Evolutionary conservation across 768 basidiomycete genomes (phyloP), one percentile per base, ranked within the genome.

Genomic region (Mycena indigotica): DNA sequence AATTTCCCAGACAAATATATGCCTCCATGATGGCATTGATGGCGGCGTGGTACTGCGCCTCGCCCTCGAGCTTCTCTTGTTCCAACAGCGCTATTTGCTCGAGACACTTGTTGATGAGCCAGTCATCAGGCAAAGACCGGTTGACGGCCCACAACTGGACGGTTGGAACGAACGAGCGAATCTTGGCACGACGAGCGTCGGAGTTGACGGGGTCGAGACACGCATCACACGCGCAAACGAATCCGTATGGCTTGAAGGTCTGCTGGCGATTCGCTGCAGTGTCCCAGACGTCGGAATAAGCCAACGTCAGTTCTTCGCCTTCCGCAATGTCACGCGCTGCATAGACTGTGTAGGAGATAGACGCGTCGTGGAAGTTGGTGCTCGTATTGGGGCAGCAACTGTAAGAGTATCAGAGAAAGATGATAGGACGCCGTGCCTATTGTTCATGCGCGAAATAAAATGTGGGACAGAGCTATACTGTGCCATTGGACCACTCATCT

Each of bases 261-360:
- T 39, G 55, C 49, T 72, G 66, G 15, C 76, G 70, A 45, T 59
- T 50, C 26, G 69, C 60, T 12, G 52, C 55, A 21, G 67, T 21
- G 10, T 48, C n/a, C 26, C 52, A 46, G 4, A 61, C 35, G 2
- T 52, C 32, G 48, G 61, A 64, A 62, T 74, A 78, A 4, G 65
- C 45, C 46, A 65, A 53, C 25, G 72, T 69, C 17, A 77, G 63
- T 53, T 76, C 69, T 60, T 77, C 75, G 21, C 69, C 71, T 19
- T 62, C 55, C 23, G 60, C 58, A 39, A 76, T 75, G 24, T 66
- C 56, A 5, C 70, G 66, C 25, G 60, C 55, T 0, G 74, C 72
- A 25, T 58, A 65, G 3, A 75, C 58, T 35, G 69, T 58, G 23
- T 63, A 61, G 2, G 72, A 73, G 60, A 77, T 69, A 8, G 71